phyloP scores from a whole-genome alignment of 176 grass and related monocot species.

The Hsuehochloa calcarea region DNA sequence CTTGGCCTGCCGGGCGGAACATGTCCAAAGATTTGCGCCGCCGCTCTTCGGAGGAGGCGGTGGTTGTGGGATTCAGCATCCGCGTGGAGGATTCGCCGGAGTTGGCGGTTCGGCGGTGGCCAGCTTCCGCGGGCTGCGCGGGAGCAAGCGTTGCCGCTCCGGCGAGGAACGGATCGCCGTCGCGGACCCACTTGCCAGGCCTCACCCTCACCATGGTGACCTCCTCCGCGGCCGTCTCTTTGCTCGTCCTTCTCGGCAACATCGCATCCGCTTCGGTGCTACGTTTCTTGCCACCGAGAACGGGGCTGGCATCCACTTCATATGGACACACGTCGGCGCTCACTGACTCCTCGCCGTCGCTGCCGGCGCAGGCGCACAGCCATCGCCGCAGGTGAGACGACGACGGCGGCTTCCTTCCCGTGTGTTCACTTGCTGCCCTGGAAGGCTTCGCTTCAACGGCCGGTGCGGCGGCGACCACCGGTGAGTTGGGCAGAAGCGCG shows the following conservation, averaged over 20 bases:
- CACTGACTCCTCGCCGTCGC: background rate
- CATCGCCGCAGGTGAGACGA: constrained; percentile 29
- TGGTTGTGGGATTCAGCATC: background rate
- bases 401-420: background rate
- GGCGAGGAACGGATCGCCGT: background rate
- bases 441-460: background rate
- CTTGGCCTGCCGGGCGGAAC: background rate
- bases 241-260: background rate
- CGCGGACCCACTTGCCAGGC: background rate
- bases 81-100: background rate
- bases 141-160: background rate
- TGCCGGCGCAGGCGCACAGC: constrained; percentile 22
- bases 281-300: background rate
- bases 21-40: constrained; percentile 7
- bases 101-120: background rate
- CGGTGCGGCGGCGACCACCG: background rate
- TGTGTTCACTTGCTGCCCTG: background rate
- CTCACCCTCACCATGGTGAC: background rate
- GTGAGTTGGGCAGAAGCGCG: background rate
- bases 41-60: background rate
- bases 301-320: background rate
- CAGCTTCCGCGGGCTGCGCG: background rate
- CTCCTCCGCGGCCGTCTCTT: background rate
- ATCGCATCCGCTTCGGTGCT: background rate
- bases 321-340: background rate